phyloP scores from a whole-genome alignment of 805 yeast genomes.

The Kodamaea laetipori region DNA sequence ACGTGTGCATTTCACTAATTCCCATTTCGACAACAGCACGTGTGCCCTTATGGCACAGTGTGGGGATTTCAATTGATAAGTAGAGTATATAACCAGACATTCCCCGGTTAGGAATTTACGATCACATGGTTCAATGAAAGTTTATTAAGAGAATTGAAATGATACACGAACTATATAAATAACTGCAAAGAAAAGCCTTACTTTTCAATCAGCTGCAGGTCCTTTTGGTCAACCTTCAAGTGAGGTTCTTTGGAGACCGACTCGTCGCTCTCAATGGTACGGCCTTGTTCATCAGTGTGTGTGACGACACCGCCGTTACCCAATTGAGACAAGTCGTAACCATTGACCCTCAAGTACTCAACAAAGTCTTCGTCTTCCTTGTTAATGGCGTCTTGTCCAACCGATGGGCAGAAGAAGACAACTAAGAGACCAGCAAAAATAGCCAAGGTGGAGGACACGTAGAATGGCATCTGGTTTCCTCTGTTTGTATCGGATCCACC shows the following conservation, averaged over 20 bases:
- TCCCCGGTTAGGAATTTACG: no score
- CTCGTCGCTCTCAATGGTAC: slow-evolving; percentile 20
- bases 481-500: slow-evolving; percentile 48
- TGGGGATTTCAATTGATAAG: no score
- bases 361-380: slow-evolving; percentile 75
- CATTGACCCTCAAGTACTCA: slow-evolving; percentile 63
- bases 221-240: slow-evolving; percentile 2
- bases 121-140: no score
- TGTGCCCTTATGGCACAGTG: no score
- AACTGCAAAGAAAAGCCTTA: no score
- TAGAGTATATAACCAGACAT: no score
- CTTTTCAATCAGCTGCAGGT: slow-evolving; percentile 2
- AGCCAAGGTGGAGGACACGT: slow-evolving; percentile 77
- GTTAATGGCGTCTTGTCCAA: slow-evolving; percentile 80
- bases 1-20: no score
- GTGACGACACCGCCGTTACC: slow-evolving; percentile 34
- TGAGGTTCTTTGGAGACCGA: slow-evolving; percentile 1
- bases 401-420: slow-evolving; percentile 71
- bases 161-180: no score
- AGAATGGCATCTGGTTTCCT: slow-evolving; percentile 79
- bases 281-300: slow-evolving; percentile 9
- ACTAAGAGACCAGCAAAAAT: slow-evolving; percentile 69
- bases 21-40: no score
- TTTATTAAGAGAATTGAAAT: no score
- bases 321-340: slow-evolving; percentile 66